phyloP scores from a whole-genome alignment of 1,284 basidiomycete genomes.

The Leucoagaricus sp. region DNA sequence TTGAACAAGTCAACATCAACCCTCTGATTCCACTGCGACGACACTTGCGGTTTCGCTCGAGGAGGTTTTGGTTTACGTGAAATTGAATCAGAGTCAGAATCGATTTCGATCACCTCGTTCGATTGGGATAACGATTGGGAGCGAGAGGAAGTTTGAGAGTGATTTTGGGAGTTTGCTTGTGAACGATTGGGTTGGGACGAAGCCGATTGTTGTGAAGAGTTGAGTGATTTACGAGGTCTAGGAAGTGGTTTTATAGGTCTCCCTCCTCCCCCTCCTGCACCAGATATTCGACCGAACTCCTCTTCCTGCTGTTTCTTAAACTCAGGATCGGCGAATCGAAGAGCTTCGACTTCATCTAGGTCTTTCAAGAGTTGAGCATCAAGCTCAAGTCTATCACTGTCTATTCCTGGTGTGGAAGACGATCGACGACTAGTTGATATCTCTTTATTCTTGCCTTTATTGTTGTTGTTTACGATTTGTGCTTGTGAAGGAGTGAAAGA shows the following conservation, averaged over 20 bases:
- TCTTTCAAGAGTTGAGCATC: slow-evolving; percentile 30
- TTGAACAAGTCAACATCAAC: no score
- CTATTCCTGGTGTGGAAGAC: neutral
- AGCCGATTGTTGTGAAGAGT: neutral
- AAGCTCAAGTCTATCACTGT: slow-evolving; percentile 10
- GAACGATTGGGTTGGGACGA: neutral
- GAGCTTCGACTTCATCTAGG: slow-evolving; percentile 39
- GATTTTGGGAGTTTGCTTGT: no score
- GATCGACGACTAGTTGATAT: neutral
- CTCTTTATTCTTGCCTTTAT: neutral
- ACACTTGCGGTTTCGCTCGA: no score
- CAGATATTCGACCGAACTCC: neutral
- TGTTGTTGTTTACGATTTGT: neutral
- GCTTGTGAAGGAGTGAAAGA: slow-evolving; percentile 7
- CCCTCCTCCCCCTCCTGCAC: neutral
- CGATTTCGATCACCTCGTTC: slow-evolving; percentile 4
- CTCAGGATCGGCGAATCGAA: neutral
- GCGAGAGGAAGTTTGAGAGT: no score
- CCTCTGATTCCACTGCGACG: no score
- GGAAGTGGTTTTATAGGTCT: slow-evolving; percentile 9
- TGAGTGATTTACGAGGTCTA: neutral
- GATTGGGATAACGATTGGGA: neutral
- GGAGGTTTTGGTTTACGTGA: slow-evolving; percentile 7
- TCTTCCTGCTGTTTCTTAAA: neutral
- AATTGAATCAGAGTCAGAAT: neutral